Evolutionary conservation across 2,329 filamentous ascomycete genomes (phyloP), one percentile per base, ranked within the genome.

Genomic region (Dryadomyces sulphureus): DNA sequence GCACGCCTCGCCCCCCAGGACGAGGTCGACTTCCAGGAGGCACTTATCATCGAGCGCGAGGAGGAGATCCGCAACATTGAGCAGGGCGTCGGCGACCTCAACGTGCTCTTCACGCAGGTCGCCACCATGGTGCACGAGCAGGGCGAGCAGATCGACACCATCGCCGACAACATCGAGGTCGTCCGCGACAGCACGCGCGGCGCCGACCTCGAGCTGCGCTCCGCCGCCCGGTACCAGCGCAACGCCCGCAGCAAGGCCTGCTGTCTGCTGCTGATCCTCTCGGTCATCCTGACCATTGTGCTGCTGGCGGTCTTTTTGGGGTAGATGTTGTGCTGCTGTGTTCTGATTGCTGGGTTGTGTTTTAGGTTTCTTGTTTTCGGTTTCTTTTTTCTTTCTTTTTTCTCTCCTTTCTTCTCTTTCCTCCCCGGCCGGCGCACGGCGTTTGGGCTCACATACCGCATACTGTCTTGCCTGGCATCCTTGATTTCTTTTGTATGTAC

Each of bases 61-160:
- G 80, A 87, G 48, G 92, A 98, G 67, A 98, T 98, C 54, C 81
- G 89, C 51, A 93, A 94, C 60, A 98, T 98, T 57, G 92, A 96
- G 66, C 89, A 95, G 63, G 88, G 85, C 46, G 92, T 98, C 7
- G 84, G 84, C 46, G 92, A 98, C 58, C 69, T 98, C 51, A 98
- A 98, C 57, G 92, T 96, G 58, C 73, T 98, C 38, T 98, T 98
- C 71, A 76, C 89, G 52, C 90, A 98, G 67, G 88, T 98, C n/a
- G 92, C 90, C 41, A 88, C 94, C 62, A 95, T 98, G 62, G 89
- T 98, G 43, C 79, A 79, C 50, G 90, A 96, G 65, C 92, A 98
- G 65, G 92, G 92, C 43, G 84, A 87, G 55, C 78, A 85, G 63
- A 70, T 98, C 25, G 83, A 90, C 58, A 84, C 84, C 17, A 94